Conservation (phyloP, 768 basidiomycete genomes). For the Phaeolepiota aurea region DNA sequence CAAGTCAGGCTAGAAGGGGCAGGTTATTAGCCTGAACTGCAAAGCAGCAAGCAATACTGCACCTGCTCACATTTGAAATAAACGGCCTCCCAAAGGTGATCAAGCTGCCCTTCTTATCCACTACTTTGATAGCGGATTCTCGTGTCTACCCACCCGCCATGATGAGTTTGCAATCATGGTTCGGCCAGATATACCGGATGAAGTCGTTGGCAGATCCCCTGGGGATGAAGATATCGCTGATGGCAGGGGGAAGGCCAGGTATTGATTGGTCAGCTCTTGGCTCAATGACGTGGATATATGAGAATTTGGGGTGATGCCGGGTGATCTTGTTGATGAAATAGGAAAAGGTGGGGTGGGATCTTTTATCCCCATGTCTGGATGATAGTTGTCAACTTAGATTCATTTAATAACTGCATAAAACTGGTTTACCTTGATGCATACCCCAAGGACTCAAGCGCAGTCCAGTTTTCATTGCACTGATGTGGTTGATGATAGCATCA, state of each 20-base stretch:
- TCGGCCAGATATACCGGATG: too few relatives aligned
- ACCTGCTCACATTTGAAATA: slow-evolving; percentile 21
- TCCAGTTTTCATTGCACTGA: slow-evolving; percentile 47
- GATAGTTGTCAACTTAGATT: neutral
- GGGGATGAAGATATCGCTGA: too few relatives aligned
- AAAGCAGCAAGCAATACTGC: neutral
- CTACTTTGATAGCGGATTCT: slow-evolving; percentile 18
- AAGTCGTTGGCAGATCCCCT: slow-evolving; percentile 16
- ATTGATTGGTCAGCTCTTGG: slow-evolving; percentile 6
- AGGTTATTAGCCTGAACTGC: neutral
- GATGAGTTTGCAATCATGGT: slow-evolving; percentile 24
- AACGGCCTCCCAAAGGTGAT: slow-evolving; percentile 26
- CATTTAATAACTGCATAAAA: neutral
- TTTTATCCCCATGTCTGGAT: slow-evolving; percentile 27
- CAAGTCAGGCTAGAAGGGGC: slow-evolving; percentile 36
- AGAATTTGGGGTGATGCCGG: slow-evolving; percentile 22
- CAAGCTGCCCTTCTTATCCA: slow-evolving; percentile 15
- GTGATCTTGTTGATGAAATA: slow-evolving; percentile 26
- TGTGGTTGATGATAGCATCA: slow-evolving; percentile 32
- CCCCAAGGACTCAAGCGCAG: slow-evolving; percentile 56
- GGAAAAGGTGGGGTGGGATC: slow-evolving; percentile 31
- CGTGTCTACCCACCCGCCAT: slow-evolving; percentile 23
- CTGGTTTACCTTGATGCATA: slow-evolving; percentile 23
- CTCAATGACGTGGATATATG: slow-evolving; percentile 32
- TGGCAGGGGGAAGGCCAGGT: too few relatives aligned